These are phyloP conservation scores for Aegilops speltoides DNA, from an alignment of 176 grass and related monocot genomes.

Conservation along the genomic window DNA sequence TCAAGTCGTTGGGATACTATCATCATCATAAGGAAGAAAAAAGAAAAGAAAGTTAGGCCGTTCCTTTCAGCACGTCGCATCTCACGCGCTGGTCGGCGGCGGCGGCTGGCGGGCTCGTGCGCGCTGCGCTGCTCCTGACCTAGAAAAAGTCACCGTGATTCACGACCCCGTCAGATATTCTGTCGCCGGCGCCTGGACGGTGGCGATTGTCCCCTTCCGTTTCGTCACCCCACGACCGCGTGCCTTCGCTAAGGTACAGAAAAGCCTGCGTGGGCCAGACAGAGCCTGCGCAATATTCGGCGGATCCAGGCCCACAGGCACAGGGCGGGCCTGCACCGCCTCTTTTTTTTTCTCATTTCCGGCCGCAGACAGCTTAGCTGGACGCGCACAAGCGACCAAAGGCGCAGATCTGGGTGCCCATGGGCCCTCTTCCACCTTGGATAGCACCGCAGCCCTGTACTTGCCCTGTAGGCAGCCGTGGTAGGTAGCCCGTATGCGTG, in stretches of 20 bases:
- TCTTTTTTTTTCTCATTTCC: not conserved
- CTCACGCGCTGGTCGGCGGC: not conserved
- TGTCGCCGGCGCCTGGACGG: conserved; percentile 26
- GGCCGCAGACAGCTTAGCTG: conserved; percentile 6
- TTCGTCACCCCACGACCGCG: not conserved
- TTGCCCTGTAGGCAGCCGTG: not conserved
- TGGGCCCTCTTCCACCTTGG: not conserved
- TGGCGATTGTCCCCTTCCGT: conserved; percentile 23
- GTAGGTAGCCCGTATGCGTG: not conserved
- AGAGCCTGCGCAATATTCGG: not conserved
- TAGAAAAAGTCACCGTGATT: conserved; percentile 11
- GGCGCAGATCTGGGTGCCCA: not conserved
- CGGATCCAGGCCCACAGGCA: not conserved
- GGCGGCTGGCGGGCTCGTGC: not conserved
- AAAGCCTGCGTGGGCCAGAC: not conserved
- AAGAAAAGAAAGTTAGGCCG: not conserved
- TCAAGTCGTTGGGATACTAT: not conserved
- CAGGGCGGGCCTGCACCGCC: not conserved
- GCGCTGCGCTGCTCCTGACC: not conserved
- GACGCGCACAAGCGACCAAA: conserved; percentile 17
- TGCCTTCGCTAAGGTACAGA: conserved; percentile 21
- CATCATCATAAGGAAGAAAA: too few species aligned
- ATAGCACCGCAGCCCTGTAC: not conserved
- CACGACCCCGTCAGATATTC: conserved; percentile 24
- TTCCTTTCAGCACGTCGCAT: not conserved